A percentile compares a stretch with the other conserved stretches of the same genome.
Conservation (phyloP, 2,329 filamentous ascomycete genomes). For the Monosporascus sp. region DNA sequence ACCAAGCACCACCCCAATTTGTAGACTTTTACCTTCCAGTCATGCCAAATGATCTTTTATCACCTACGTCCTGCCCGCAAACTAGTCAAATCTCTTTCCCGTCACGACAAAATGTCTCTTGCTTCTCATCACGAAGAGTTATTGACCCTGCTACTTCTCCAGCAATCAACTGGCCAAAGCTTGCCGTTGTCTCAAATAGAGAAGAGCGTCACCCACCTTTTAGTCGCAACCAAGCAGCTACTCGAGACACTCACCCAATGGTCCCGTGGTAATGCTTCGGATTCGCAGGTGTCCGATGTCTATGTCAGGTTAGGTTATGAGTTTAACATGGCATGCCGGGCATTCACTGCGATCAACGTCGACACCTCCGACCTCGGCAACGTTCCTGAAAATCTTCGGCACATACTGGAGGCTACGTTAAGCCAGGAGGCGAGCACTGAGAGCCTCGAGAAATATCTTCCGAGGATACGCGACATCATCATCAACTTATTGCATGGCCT, state of each 20-base stretch:
- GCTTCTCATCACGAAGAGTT: constrained; percentile 2
- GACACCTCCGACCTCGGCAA: constrained; percentile 92
- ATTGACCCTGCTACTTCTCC: constrained; percentile 12
- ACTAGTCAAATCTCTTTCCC: not conserved
- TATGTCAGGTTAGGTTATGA: constrained; percentile 97
- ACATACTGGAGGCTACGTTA: constrained; percentile 89
- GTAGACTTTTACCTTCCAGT: no score
- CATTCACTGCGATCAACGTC: constrained; percentile 94
- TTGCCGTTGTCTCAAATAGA: constrained; percentile 90
- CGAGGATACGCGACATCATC: constrained; percentile 94
- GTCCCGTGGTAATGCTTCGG: constrained; percentile 87
- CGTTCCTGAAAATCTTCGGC: constrained; percentile 83
- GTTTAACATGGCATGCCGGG: constrained; percentile 97
- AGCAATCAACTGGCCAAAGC: constrained; percentile 56
- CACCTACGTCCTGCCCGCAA: no score
- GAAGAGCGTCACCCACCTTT: constrained; percentile 95
- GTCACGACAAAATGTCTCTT: not conserved
- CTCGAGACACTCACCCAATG: constrained; percentile 96
- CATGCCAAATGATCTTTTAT: no score
- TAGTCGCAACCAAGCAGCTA: constrained; percentile 95
- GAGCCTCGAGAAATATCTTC: constrained; percentile 89
- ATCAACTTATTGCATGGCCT: constrained; percentile 94
- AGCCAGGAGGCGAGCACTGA: constrained; percentile 94
- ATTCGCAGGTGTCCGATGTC: constrained; percentile 94
- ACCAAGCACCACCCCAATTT: not conserved